Base-by-base conservation (phyloP, 129 eudicot genomes). In the Helianthus tuberosus region DNA sequence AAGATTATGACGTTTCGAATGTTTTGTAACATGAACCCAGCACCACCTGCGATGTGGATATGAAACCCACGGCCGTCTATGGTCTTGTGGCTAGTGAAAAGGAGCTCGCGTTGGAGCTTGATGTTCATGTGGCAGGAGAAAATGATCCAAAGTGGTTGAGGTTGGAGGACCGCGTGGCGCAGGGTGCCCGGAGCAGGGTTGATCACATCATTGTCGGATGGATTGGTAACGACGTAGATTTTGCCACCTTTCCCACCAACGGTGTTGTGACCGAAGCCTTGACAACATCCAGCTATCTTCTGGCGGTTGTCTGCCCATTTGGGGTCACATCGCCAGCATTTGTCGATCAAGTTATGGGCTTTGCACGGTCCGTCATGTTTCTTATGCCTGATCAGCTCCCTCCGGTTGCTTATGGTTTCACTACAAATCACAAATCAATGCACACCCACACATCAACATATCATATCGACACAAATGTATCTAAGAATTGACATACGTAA, bases 141-240 rank as follows among this genome's bases (percentile, higher is more conserved):
- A 11, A 80, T 80, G 81, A 93, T 93, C 98, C 98, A 93, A 59
- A 89, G 64, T 1, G 98, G 98, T 52, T 77, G 78, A 16, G 69
- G 83, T 44, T 82, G 98, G 85, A 89, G 89, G 61, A 87, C 92
- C 0, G 92, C 98, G 12, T 84, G 85, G 10, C 98, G 86, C 6
- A 93, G 95, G 71, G 98, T 93, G 17, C 98, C 98, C 0, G 86
- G 85, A 11, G 65, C 76, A 0, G 98, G 98, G 81, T 89, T 85
- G 27, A 81, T 63, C 67, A 81, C 9, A 68, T 87, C 89, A 13
- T 72, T 38, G 64, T 92, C 97, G 0, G 91, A 79, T 1, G 81
- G 5, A 64, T 86, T 88, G 0, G 80, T 83, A 23, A 89, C 96
- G 0, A 86, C 68, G 54, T 92, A 92, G 85, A 86, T 9, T 50